phyloP scores from a whole-genome alignment of 805 yeast species.

The Starmerella sp. region DNA sequence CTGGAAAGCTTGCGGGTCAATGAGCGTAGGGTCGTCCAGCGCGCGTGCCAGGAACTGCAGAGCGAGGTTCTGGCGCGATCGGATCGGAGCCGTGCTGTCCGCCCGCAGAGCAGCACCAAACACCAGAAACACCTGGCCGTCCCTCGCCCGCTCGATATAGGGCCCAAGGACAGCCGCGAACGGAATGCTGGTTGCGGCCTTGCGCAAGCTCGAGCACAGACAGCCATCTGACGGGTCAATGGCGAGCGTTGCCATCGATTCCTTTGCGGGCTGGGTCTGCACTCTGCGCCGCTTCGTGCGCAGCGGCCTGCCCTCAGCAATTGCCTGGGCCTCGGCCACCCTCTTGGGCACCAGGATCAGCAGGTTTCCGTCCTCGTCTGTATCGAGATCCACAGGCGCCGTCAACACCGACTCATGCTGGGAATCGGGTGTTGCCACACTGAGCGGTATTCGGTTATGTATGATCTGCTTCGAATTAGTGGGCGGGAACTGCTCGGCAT shows the following conservation, averaged over 20 bases:
- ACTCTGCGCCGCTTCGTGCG: neutral
- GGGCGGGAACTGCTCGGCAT: neutral
- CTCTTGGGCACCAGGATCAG: neutral
- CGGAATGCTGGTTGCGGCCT: neutral
- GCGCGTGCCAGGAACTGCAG: slow-evolving; percentile 14
- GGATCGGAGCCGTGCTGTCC: neutral
- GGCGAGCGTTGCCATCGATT: neutral
- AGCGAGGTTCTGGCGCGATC: neutral
- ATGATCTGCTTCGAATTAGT: neutral
- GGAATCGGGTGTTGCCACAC: neutral
- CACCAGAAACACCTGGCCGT: neutral
- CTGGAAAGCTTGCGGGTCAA: slow-evolving; percentile 9
- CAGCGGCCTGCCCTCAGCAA: neutral
- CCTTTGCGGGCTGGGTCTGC: neutral
- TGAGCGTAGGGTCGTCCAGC: slow-evolving; percentile 10
- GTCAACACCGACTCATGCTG: neutral
- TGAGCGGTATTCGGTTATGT: neutral
- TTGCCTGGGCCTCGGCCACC: neutral
- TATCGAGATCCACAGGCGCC: neutral
- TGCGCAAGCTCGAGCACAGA: neutral
- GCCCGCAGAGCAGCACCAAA: slow-evolving; percentile 3
- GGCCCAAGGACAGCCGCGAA: neutral
- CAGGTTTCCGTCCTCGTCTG: neutral
- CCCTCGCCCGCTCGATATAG: neutral
- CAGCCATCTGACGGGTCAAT: neutral